Evolutionary conservation across 129 eudicot species (phyloP).

Genomic region (Apium graveolens): DNA sequence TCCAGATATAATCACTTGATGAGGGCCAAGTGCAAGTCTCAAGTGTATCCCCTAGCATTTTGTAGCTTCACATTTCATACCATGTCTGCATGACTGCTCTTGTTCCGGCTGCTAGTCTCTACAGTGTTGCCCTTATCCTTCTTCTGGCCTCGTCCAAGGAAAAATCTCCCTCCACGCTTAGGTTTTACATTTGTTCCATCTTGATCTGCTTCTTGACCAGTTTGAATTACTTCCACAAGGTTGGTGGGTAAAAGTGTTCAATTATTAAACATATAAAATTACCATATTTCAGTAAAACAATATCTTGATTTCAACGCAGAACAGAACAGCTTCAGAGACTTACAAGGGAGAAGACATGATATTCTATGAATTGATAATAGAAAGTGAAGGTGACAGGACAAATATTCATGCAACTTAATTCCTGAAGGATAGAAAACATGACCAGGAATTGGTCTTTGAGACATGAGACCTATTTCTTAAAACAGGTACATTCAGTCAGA

Average conservation of each 20-base stretch:
- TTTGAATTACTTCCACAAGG: slow-evolving; percentile 46
- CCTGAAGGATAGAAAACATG: too few species aligned
- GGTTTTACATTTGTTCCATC: slow-evolving; percentile 25
- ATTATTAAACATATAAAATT: not conserved
- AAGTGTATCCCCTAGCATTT: not conserved
- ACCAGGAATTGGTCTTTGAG: too few species aligned
- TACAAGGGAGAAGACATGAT: not conserved
- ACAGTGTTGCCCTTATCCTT: slow-evolving; percentile 17
- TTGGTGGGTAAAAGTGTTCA: too few species aligned
- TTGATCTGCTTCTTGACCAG: slow-evolving; percentile 37
- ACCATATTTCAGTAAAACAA: not conserved
- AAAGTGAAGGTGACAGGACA: too few species aligned
- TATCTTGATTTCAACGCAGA: not conserved
- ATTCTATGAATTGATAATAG: not conserved
- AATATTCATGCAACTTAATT: too few species aligned
- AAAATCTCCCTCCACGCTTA: slow-evolving; percentile 26
- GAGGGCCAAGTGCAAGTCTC: not conserved
- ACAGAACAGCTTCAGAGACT: not conserved
- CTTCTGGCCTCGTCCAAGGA: slow-evolving; percentile 15
- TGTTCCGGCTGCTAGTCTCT: slow-evolving; percentile 16
- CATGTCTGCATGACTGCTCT: slow-evolving; percentile 18
- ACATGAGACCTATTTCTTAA: too few species aligned
- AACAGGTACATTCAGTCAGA: too few species aligned
- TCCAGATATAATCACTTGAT: not conserved
- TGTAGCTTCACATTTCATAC: slow-evolving; percentile 15